Conservation (phyloP, 208 protist genomes). For the Histomonas meleagridis region DNA sequence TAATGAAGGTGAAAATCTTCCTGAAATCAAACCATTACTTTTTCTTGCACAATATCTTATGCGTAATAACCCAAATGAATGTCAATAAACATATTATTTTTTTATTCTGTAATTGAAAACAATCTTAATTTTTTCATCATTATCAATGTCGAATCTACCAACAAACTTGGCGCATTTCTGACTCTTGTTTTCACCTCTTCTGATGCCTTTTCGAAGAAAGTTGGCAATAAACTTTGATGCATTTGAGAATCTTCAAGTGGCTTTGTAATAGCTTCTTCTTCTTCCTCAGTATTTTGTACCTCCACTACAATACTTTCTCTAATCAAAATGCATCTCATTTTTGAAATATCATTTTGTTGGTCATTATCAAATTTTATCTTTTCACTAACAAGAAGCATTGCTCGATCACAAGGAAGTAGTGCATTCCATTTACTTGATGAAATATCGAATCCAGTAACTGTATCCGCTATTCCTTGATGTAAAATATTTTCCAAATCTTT, state of each 20-base stretch:
- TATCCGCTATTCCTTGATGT: not conserved
- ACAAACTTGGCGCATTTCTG: not conserved
- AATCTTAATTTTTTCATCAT: not conserved
- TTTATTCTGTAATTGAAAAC: conserved; percentile 24
- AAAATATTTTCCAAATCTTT: not conserved
- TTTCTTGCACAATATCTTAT: conserved; percentile 25
- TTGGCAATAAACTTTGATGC: not conserved
- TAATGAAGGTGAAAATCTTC: not conserved
- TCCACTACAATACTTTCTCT: not conserved
- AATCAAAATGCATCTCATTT: too few species aligned
- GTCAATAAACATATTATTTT: too few species aligned
- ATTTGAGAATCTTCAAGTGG: not conserved
- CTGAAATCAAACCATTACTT: conserved; percentile 17
- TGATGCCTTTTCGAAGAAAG: not conserved
- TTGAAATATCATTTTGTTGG: not conserved
- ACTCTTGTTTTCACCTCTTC: not conserved
- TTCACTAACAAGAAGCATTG: not conserved
- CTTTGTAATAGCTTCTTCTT: not conserved
- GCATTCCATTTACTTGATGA: not conserved
- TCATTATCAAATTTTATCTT: not conserved
- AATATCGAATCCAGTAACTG: not conserved
- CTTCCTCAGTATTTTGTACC: not conserved
- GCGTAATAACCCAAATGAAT: not conserved
- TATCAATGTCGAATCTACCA: not conserved
- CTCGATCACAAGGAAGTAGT: not conserved